Conservation (phyloP, 2,329 filamentous ascomycete genomes). For the Hyphodiscus sp. region DNA sequence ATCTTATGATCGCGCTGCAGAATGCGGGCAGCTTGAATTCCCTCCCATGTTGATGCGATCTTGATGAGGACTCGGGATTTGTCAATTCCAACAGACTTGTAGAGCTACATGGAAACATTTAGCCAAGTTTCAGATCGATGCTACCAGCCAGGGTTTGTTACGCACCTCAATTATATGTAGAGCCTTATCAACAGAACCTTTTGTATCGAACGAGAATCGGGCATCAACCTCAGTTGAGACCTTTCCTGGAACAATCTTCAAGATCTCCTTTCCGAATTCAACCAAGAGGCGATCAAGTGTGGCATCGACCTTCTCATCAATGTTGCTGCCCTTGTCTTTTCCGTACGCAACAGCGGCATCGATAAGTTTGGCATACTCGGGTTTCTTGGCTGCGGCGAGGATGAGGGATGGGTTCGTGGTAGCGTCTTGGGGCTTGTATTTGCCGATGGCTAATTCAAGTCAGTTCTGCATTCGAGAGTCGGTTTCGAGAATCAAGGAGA, state of each 20-base stretch:
- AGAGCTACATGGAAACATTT: slow-evolving; percentile 57
- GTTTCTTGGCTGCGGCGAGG: slow-evolving; percentile 95
- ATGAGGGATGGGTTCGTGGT: slow-evolving; percentile 99
- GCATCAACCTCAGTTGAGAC: slow-evolving; percentile 99
- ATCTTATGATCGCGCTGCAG: slow-evolving; percentile 92
- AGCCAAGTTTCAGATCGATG: neutral
- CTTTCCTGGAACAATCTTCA: slow-evolving; percentile 94
- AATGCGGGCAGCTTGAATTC: slow-evolving; percentile 97
- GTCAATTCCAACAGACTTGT: slow-evolving; percentile 83
- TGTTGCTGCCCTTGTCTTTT: slow-evolving; percentile 62
- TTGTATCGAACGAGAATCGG: slow-evolving; percentile 87
- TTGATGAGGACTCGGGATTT: slow-evolving; percentile 98
- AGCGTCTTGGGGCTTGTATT: slow-evolving; percentile 99
- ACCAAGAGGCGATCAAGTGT: slow-evolving; percentile 92
- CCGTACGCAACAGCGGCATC: slow-evolving; percentile 79
- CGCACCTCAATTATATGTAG: slow-evolving; percentile 91
- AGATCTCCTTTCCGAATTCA: slow-evolving; percentile 96
- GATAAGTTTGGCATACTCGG: slow-evolving; percentile 90
- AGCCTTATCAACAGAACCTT: slow-evolving; percentile 90
- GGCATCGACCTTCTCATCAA: slow-evolving; percentile 80
- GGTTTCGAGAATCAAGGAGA: neutral
- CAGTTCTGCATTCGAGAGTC: slow-evolving; percentile 7
- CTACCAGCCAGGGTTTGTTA: slow-evolving; percentile 10
- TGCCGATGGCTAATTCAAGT: slow-evolving; percentile 69
- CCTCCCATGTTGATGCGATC: slow-evolving; percentile 98